Conservation (phyloP, 345 rosid species). For the Laguncularia racemosa region DNA sequence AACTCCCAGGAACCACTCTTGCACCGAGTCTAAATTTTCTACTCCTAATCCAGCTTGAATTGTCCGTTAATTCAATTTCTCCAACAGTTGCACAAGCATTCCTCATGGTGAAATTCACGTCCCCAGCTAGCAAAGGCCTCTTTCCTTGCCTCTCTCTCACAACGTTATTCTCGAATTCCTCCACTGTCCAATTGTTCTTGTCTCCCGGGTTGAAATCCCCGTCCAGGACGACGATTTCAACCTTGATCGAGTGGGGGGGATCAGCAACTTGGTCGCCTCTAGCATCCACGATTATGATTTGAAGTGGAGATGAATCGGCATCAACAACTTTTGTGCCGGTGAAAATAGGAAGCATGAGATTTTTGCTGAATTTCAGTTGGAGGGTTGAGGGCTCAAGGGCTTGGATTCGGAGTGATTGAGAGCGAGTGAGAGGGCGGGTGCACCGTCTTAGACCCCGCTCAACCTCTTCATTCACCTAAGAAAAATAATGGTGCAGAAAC, state of each 20-base stretch:
- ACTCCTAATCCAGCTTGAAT: constrained; percentile 86
- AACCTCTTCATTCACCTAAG: constrained; percentile 72
- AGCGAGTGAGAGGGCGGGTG: constrained; percentile 23
- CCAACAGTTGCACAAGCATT: constrained; percentile 37
- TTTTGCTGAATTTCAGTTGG: constrained; percentile 26
- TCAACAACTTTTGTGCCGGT: constrained; percentile 58
- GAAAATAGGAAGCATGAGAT: constrained; percentile 35
- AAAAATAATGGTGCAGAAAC: background rate
- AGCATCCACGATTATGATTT: constrained; percentile 35
- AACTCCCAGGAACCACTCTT: constrained; percentile 36
- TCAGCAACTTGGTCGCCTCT: constrained; percentile 5
- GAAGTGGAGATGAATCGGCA: constrained; percentile 37
- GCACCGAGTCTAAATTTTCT: constrained; percentile 72
- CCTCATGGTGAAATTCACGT: constrained; percentile 37
- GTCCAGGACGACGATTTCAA: constrained; percentile 64
- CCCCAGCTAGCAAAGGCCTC: constrained; percentile 83
- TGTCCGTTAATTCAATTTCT: constrained; percentile 68
- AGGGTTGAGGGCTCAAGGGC: constrained; percentile 33
- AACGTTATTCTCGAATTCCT: constrained; percentile 50
- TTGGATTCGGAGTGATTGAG: constrained; percentile 41
- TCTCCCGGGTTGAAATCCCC: constrained; percentile 57
- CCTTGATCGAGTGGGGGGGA: constrained; percentile 44
- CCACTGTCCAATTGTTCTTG: constrained; percentile 42
- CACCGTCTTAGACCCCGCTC: constrained; percentile 33
- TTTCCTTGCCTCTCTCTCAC: constrained; percentile 72